phyloP scores from a whole-genome alignment of 2,329 filamentous ascomycete species.

The Aspergillus novoparasiticus region DNA sequence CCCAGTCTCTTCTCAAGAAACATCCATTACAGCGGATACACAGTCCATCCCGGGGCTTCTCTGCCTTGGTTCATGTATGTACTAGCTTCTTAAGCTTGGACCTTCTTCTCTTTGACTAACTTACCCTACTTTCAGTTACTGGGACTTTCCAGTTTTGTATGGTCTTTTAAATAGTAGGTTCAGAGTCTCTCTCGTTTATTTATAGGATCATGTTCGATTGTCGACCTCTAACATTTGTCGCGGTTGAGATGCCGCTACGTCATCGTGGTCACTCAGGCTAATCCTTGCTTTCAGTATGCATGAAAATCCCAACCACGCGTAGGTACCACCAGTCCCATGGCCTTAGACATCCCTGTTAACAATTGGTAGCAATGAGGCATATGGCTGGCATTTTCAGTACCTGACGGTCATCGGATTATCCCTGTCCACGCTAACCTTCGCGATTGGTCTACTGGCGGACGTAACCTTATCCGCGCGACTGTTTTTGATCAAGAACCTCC shows the following conservation, averaged over 20 bases:
- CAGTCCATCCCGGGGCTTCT: constrained; percentile 47
- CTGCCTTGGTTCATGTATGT: constrained; percentile 51
- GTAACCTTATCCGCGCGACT: constrained; percentile 53
- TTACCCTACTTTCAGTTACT: constrained; percentile 27
- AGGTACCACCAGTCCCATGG: constrained; percentile 19
- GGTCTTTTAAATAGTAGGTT: constrained; percentile 49
- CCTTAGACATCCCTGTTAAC: constrained; percentile 5
- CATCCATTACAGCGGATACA: constrained; percentile 48
- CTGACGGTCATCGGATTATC: constrained; percentile 64
- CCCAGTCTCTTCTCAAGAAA: constrained; percentile 26
- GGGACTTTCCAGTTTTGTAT: constrained; percentile 46
- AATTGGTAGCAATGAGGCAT: constrained; percentile 55
- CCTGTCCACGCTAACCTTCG: constrained; percentile 58
- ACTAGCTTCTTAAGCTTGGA: constrained; percentile 13
- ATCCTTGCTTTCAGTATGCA: constrained; percentile 35
- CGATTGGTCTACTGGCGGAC: constrained; percentile 58
- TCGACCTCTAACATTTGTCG: not conserved
- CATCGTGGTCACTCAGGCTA: constrained; percentile 7
- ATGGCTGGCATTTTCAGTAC: constrained; percentile 68
- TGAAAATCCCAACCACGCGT: constrained; percentile 47
- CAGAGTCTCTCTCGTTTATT: not conserved
- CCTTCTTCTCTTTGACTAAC: constrained; percentile 23
- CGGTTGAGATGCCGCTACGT: not conserved
- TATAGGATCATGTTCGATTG: not conserved
- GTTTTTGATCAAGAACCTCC: constrained; percentile 60